phyloP scores from a whole-genome alignment of 768 basidiomycete species.

The Leccinum uliginosum region DNA sequence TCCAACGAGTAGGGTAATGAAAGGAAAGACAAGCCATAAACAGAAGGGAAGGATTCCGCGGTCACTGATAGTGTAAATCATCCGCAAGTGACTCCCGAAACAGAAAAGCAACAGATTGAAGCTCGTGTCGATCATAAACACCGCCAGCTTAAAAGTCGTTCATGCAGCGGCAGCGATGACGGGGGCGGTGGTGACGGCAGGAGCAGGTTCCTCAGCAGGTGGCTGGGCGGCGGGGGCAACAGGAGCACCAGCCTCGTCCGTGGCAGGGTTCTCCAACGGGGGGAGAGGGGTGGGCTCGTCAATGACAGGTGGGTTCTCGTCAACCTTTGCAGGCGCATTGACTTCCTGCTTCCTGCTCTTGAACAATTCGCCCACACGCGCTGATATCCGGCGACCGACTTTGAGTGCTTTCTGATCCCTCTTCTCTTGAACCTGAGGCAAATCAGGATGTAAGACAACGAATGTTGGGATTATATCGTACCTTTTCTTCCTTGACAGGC shows the following conservation, averaged over 20 bases:
- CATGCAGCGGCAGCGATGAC: slow-evolving; percentile 81
- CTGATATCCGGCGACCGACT: slow-evolving; percentile 78
- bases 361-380: slow-evolving; percentile 81
- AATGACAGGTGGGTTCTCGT: slow-evolving; percentile 85
- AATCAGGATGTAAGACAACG: not conserved
- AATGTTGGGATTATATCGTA: slow-evolving; percentile 12
- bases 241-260: slow-evolving; percentile 36
- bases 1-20: slow-evolving; percentile 51
- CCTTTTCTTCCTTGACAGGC: slow-evolving; percentile 59
- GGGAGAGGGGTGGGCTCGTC: slow-evolving; percentile 79
- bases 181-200: slow-evolving; percentile 45
- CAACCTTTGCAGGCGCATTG: slow-evolving; percentile 71
- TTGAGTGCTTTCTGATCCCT: slow-evolving; percentile 52
- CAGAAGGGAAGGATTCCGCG: slow-evolving; percentile 32
- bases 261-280: slow-evolving; percentile 76
- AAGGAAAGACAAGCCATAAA: slow-evolving; percentile 32
- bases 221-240: slow-evolving; percentile 30
- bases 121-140: slow-evolving; percentile 45
- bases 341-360: slow-evolving; percentile 66
- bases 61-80: slow-evolving; percentile 34
- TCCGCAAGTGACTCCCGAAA: slow-evolving; percentile 37
- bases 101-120: slow-evolving; percentile 30
- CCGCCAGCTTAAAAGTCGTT: slow-evolving; percentile 24
- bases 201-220: slow-evolving; percentile 34
- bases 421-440: slow-evolving; percentile 40